Base-by-base conservation (phyloP, 1,284 basidiomycete genomes). In the Mycosarcoma maydis region DNA sequence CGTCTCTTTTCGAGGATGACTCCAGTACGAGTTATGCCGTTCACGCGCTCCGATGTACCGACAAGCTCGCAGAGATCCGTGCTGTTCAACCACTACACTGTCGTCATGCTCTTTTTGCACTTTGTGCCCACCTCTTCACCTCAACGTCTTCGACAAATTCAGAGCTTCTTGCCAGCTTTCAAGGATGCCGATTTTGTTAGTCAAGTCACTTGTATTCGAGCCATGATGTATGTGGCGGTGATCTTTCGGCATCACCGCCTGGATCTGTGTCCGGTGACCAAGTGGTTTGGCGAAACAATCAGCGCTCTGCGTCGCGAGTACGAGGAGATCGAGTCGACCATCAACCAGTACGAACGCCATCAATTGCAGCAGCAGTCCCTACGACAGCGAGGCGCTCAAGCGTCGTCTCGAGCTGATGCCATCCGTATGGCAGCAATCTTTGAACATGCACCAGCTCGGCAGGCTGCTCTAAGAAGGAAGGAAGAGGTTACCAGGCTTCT, bases 61-160 rank as follows among this genome's bases (percentile, higher is more conserved):
- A 83, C 16, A 85, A 72, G 88, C 5, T 87, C 88, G 0, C 88
- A 91, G 48, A 85, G 92, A 2, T 91, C 92, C 0, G 89, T 90
- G 85, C 85, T 97, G 11, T 89, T 90, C 82, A 97, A 98, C 81
- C 89, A 94, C 23, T 90, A 92, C 76, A 88, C 87, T 38, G 88
- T 90, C 14, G 86, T 92, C 70, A 87, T 90, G 17, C 85, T 92
- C n/a, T 88, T 88, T 6, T 86, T 92, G 44, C 87, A 90, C 72
- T 86, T 95, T 33, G 88, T 90, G 42, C 87, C 89, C 0, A 69
- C 84, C 1, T 85, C 86, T 17, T 84, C 88, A 53, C 83, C 85
- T 5, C 84, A 85, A 44, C 86, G 88, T 13, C 80, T 92, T 24
- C 80, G 84, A 10, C 87, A 87, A 57, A 89, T 89, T 11, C 87